Conservation (phyloP, 2,329 filamentous ascomycete genomes). For the Talaromyces sp. region DNA sequence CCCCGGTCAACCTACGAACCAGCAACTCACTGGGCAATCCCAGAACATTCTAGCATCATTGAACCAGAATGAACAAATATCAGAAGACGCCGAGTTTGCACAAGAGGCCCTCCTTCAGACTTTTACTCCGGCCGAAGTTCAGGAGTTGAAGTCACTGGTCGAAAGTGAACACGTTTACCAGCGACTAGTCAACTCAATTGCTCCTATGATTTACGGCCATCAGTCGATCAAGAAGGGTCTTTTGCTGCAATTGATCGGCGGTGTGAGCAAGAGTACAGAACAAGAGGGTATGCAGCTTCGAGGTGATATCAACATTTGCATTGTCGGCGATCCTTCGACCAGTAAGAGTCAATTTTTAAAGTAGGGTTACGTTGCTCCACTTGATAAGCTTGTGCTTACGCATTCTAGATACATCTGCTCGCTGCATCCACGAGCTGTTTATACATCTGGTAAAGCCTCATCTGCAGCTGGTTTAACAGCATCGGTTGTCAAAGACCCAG, state of each 20-base stretch:
- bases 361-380: constrained; percentile 32
- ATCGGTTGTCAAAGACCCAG: constrained; percentile 94
- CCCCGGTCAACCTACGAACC: constrained; percentile 68
- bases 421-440: constrained; percentile 92
- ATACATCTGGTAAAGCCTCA: constrained; percentile 96
- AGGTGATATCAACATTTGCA: constrained; percentile 98
- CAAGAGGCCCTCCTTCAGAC: constrained; percentile 84
- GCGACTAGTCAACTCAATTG: constrained; percentile 85
- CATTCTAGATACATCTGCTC: constrained; percentile 74
- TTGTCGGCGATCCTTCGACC: constrained; percentile 94
- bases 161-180: constrained; percentile 95
- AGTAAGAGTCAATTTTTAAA: constrained; percentile 98
- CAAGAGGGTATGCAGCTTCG: constrained; percentile 87
- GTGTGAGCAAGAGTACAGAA: constrained; percentile 83
- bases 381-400: background rate
- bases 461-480: constrained; percentile 96
- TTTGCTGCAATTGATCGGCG: constrained; percentile 90
- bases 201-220: constrained; percentile 95
- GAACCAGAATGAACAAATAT: constrained; percentile 66
- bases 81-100: constrained; percentile 76
- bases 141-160: constrained; percentile 88
- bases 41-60: constrained; percentile 81
- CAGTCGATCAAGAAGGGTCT: constrained; percentile 97
- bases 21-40: constrained; percentile 67
- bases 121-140: constrained; percentile 80